Conservation (phyloP, 2,329 filamentous ascomycete genomes). For the Colletotrichum sp. region DNA sequence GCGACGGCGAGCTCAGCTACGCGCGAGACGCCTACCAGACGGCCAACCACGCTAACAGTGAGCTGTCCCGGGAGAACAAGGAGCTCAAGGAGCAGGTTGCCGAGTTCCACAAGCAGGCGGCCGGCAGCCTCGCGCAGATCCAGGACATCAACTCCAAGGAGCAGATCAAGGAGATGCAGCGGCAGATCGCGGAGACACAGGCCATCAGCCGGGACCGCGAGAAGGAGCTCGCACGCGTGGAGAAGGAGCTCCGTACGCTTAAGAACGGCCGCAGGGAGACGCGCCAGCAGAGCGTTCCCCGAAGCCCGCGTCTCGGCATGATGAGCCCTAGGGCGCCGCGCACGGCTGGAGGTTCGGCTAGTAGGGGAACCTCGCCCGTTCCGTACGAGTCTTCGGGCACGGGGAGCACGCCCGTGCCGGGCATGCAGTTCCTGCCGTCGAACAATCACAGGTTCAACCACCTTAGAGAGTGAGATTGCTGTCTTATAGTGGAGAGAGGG, state of each 20-base stretch:
- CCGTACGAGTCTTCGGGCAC: slow-evolving; percentile 35
- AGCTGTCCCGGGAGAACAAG: slow-evolving; percentile 50
- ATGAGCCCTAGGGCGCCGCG: slow-evolving; percentile 53
- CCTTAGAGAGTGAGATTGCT: slow-evolving; percentile 42
- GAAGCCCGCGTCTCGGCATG: slow-evolving; percentile 59
- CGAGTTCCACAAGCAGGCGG: slow-evolving; percentile 45
- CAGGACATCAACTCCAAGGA: slow-evolving; percentile 49
- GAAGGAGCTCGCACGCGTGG: slow-evolving; percentile 50
- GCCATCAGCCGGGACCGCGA: slow-evolving; percentile 55
- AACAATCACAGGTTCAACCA: slow-evolving; percentile 50
- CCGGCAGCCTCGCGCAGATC: slow-evolving; percentile 50
- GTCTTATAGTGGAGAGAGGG: neutral
- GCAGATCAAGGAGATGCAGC: slow-evolving; percentile 37
- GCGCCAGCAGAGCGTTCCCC: slow-evolving; percentile 60
- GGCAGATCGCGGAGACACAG: slow-evolving; percentile 46
- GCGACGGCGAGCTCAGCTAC: slow-evolving; percentile 60
- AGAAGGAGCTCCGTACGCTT: slow-evolving; percentile 53
- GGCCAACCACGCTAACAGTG: slow-evolving; percentile 52
- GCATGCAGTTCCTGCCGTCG: slow-evolving; percentile 43
- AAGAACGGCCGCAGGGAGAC: slow-evolving; percentile 61
- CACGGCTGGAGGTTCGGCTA: slow-evolving; percentile 40
- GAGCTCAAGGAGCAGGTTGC: slow-evolving; percentile 46
- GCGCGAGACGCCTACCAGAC: slow-evolving; percentile 64
- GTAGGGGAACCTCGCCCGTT: slow-evolving; percentile 57
- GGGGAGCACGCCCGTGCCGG: slow-evolving; percentile 34